Conservation (phyloP, 495 filamentous ascomycete species). For the Lichina pygmaea region DNA sequence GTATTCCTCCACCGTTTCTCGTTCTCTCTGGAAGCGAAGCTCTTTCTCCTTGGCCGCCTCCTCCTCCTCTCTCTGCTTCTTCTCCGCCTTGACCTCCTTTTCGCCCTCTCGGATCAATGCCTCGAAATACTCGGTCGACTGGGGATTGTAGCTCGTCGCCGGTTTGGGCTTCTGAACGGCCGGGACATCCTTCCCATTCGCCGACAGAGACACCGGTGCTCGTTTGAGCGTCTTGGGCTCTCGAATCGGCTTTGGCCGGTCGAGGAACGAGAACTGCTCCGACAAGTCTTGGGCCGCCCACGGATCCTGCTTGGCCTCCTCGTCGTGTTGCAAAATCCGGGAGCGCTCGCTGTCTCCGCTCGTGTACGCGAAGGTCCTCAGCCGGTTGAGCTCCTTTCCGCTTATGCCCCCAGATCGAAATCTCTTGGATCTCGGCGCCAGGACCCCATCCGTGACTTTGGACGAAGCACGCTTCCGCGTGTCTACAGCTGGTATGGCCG, state of each 20-base stretch:
- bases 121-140: constrained; percentile 55
- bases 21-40: constrained; percentile 6
- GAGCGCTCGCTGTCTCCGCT: not conserved
- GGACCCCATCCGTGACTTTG: constrained; percentile 35
- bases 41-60: constrained; percentile 30
- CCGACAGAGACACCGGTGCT: constrained; percentile 52
- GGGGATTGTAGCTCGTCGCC: constrained; percentile 77
- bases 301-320: constrained; percentile 31
- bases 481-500: constrained; percentile 49
- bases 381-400: constrained; percentile 46
- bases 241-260: constrained; percentile 32
- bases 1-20: constrained; percentile 11
- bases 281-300: constrained; percentile 15
- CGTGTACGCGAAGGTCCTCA: constrained; percentile 45
- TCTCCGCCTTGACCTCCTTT: constrained; percentile 55
- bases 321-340: not conserved
- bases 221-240: constrained; percentile 52
- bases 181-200: constrained; percentile 46
- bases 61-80: constrained; percentile 41
- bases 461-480: constrained; percentile 38
- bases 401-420: constrained; percentile 48
- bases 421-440: constrained; percentile 39
- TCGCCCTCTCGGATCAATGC: constrained; percentile 45
- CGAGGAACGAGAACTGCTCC: constrained; percentile 27
- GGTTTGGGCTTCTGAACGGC: constrained; percentile 54